Base-by-base conservation (phyloP, 371 early-diverging fungal species). In the Synchytrium microbalum region DNA sequence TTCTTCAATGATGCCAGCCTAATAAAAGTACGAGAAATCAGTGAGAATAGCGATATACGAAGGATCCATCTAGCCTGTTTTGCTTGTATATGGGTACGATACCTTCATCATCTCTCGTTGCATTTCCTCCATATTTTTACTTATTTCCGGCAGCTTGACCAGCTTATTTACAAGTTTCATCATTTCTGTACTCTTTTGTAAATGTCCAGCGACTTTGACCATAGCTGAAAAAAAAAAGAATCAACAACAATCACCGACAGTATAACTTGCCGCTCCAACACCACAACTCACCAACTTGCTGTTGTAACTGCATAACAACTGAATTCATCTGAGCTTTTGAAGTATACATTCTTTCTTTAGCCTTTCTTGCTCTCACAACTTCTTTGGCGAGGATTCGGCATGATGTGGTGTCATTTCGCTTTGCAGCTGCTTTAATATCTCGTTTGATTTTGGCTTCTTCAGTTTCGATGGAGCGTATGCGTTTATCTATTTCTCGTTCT, bases 21-120 rank as follows among this genome's bases (percentile, higher is more conserved):
- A 29, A 59, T 30, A 13, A 31, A 10, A 19, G 51, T 51, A n/a
- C n/a, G 51, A 13, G n/a, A n/a, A 51, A 51, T 14, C n/a, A 51
- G 13, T 51, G 14, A 13, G 51, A 14, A 13, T n/a, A 13, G 14
- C 13, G n/a, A 51, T 51, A n/a, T n/a, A 51, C 14, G 14, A 51
- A 51, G 51, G 51, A 51, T 51, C 51, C n/a, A 52, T 3, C 2
- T 28, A 23, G 16, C 30, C 55, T 24, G 16, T 30, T 58, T 31
- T 32, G n/a, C n/a, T n/a, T 32, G n/a, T n/a, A n/a, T n/a, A n/a
- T 10, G 13, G 1, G 14, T n/a, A 13, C 60, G n/a, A 46, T 74
- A 88, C 90, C 84, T 91, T 94, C 75, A 87, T 92, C 94, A 97
- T 93, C 74, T 97, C 97, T 83, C 76, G 86, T 19, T 91, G 85